Base-by-base conservation (phyloP, 176 grass and related monocot genomes). In the Raddia guianensis region DNA sequence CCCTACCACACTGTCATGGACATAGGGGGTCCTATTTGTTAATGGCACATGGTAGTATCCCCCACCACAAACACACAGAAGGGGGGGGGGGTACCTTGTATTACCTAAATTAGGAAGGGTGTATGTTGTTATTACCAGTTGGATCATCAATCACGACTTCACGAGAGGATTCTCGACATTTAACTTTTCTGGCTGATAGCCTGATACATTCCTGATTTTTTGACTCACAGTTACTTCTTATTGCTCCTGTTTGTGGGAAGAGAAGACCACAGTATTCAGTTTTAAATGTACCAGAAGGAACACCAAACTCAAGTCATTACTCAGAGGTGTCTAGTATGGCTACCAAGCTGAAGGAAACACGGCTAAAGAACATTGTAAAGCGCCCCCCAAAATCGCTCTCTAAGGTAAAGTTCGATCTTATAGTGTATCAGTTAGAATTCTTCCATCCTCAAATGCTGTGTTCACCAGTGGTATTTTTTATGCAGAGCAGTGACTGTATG, bases 401-500 rank as follows among this genome's bases (percentile, higher is more conserved):
- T 16, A 98, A 98, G 92, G 96, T 95, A 83, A 73, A 65, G 33
- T 58, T 65, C 55, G 15, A 55, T 75, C 35, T 81, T 63, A 68
- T 74, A 64, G 70, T 79, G 63, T 53, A 62, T 84, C n/a, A 7
- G 12, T 70, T 15, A 27, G 16, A 71, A 66, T 52, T 46, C 5
- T 14, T 49, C 11, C 20, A 20, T 66, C 50, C 42, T 64, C 49
- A 72, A 72, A 68, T 50, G 61, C 58, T 16, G 59, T 63, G 56
- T 76, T 86, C 63, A 80, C 76, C 52, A 79, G 49, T 71, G 73
- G 32, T 89, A 53, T 53, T 68, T 73, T 82, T 68, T 73, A 55
- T 82, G 75, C 90, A 98, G 95, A 91, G 78, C 59, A 88, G 74
- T 87, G 95, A 98, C 51, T 95, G 72, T 81, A 81, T 87, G 80